phyloP scores from a whole-genome alignment of 2,329 filamentous ascomycete species.

The Cercospora sp. region DNA sequence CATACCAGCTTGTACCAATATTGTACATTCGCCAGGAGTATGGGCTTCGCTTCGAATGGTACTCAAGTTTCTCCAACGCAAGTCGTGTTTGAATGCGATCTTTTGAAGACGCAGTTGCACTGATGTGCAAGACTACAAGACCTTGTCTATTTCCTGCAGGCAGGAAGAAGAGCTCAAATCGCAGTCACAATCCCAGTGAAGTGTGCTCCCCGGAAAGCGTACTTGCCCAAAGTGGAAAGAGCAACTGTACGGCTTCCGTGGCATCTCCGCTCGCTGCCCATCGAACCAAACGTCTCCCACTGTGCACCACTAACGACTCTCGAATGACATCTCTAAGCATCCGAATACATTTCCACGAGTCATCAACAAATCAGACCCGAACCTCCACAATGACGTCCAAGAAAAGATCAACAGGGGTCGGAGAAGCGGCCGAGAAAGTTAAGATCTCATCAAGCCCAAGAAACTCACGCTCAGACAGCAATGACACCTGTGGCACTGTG shows the following conservation, averaged over 20 bases:
- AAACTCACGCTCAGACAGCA: not conserved
- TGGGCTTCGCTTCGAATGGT: too few relatives aligned
- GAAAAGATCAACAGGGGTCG: constrained; percentile 1
- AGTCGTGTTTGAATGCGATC: too few relatives aligned
- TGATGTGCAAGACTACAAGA: too few relatives aligned
- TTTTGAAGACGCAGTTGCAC: too few relatives aligned
- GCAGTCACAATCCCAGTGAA: not conserved
- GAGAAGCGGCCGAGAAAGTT: not conserved
- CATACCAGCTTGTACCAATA: too few relatives aligned
- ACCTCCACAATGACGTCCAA: not conserved
- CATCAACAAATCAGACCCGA: not conserved
- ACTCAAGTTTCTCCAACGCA: too few relatives aligned
- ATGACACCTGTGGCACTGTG: not conserved
- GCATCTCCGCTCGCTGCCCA: not conserved
- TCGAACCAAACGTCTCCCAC: not conserved
- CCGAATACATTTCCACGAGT: not conserved
- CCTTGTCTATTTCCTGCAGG: too few relatives aligned
- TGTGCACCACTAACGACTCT: not conserved
- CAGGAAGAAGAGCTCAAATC: not conserved
- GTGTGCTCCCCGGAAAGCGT: not conserved
- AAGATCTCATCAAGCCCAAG: not conserved
- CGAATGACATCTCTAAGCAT: not conserved
- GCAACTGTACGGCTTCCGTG: not conserved
- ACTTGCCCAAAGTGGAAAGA: not conserved
- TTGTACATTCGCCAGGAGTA: too few relatives aligned